Conservation (phyloP, 768 basidiomycete genomes). For the Rhizopogon vulgaris region DNA sequence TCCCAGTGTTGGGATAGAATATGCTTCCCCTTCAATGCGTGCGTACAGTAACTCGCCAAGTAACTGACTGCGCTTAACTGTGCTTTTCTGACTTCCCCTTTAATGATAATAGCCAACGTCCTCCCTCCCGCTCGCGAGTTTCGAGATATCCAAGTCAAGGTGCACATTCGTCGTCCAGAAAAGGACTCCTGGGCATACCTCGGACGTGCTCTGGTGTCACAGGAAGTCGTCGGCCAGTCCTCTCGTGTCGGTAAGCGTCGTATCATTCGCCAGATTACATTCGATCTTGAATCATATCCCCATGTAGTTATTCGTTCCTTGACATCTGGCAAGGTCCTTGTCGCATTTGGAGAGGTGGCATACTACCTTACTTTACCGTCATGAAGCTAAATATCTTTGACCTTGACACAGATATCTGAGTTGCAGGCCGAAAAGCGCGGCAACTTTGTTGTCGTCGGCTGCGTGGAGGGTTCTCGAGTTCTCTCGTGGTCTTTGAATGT, state of each 20-base stretch:
- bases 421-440: constrained; percentile 83
- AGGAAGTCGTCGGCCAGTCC: constrained; percentile 69
- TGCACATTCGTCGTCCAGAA: constrained; percentile 75
- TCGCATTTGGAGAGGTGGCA: constrained; percentile 62
- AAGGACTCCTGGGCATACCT: constrained; percentile 78
- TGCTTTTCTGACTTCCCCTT: neutral
- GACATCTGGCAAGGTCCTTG: constrained; percentile 61
- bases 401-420: constrained; percentile 45
- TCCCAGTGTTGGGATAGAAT: neutral
- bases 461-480: constrained; percentile 66
- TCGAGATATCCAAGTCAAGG: constrained; percentile 77
- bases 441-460: constrained; percentile 81
- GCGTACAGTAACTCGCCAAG: neutral
- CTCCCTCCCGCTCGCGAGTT: constrained; percentile 43
- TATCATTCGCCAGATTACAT: neutral
- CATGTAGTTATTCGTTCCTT: constrained; percentile 35
- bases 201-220: constrained; percentile 69
- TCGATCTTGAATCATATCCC: constrained; percentile 6
- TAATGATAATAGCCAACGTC: neutral
- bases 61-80: neutral
- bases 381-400: neutral
- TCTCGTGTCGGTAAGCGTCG: constrained; percentile 68
- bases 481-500: constrained; percentile 86
- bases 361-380: neutral
- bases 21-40: neutral